phyloP scores from a whole-genome alignment of 108 stramenopile genomes.

The Fragilariopsis cylindrus region DNA sequence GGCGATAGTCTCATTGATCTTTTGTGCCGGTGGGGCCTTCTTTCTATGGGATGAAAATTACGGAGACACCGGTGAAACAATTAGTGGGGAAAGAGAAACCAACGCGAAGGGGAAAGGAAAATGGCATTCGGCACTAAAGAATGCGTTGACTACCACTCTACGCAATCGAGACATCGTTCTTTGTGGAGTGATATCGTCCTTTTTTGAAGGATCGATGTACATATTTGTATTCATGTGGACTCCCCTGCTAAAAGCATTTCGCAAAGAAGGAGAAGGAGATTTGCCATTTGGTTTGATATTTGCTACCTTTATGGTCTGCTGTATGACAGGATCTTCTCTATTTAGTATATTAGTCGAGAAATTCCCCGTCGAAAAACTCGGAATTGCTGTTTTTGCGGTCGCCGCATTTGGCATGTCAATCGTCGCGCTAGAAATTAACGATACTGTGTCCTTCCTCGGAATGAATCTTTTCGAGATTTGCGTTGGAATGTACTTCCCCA shows the following conservation, averaged over 20 bases:
- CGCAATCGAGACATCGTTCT: slow-evolving; percentile 74
- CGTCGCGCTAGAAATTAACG: slow-evolving; percentile 53
- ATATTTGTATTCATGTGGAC: slow-evolving; percentile 99
- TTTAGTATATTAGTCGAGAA: slow-evolving; percentile 79
- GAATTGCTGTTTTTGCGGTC: slow-evolving; percentile 62
- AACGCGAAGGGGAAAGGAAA: slow-evolving; percentile 51
- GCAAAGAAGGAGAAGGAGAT: slow-evolving; percentile 30
- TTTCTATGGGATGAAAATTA: slow-evolving; percentile 96
- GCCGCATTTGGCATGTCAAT: slow-evolving; percentile 63
- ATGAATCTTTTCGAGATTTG: slow-evolving; percentile 95
- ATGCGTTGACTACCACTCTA: slow-evolving; percentile 59
- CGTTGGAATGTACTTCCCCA: slow-evolving; percentile 96
- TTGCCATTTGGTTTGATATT: slow-evolving; percentile 95
- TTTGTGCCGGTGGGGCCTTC: slow-evolving; percentile 69
- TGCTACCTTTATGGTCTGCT: slow-evolving; percentile 94
- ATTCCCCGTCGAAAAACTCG: slow-evolving; percentile 63
- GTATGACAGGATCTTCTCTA: slow-evolving; percentile 88
- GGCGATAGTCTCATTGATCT: slow-evolving; percentile 73
- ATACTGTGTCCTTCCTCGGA: slow-evolving; percentile 70
- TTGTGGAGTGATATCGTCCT: slow-evolving; percentile 80
- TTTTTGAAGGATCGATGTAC: slow-evolving; percentile 95
- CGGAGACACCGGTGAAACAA: slow-evolving; percentile 69
- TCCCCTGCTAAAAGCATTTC: slow-evolving; percentile 60
- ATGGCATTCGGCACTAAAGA: slow-evolving; percentile 60
- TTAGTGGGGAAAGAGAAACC: slow-evolving; percentile 24